Percentiles rank a stretch among this genome's conserved stretches.
Conservation (phyloP, 2,329 filamentous ascomycete genomes). For the Venturia effusa region DNA sequence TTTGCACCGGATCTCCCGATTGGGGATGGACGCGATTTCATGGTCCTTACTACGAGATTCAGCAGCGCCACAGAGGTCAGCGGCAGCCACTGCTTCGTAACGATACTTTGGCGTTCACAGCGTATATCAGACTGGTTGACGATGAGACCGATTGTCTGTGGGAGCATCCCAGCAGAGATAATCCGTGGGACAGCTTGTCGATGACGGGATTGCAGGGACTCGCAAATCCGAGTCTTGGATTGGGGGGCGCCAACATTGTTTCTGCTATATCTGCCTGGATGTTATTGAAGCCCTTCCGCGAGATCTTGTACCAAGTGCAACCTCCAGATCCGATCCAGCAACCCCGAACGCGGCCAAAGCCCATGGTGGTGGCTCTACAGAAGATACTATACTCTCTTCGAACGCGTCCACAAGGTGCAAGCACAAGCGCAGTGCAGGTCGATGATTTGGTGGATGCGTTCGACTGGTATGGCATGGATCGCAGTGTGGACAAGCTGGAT, state of each 20-base stretch:
- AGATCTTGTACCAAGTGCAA: conserved; percentile 40
- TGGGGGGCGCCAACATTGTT: conserved; percentile 31
- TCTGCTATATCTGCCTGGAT: conserved; percentile 49
- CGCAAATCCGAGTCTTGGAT: conserved; percentile 13
- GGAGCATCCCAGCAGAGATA: conserved; percentile 46
- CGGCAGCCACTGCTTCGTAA: conserved; percentile 48
- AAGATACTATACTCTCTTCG: conserved; percentile 41
- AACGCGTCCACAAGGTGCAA: conserved; percentile 27
- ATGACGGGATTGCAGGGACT: conserved; percentile 47
- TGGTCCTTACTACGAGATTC: conserved; percentile 47
- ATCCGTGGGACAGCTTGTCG: conserved; percentile 45
- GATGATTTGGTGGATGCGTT: conserved; percentile 21
- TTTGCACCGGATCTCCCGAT: conserved; percentile 46
- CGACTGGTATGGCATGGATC: conserved; percentile 30
- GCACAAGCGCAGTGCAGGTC: conserved; percentile 12
- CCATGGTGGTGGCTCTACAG: conserved; percentile 40
- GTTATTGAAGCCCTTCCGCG: conserved; percentile 47
- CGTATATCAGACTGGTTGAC: conserved; percentile 49
- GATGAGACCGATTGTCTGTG: conserved; percentile 51
- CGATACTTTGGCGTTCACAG: conserved; percentile 51
- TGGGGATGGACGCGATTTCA: conserved; percentile 56
- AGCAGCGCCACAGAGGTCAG: conserved; percentile 44
- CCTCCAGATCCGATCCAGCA: conserved; percentile 36
- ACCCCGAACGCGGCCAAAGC: conserved; percentile 37
- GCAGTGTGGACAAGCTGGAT: conserved; percentile 32